Conservation (phyloP, 148 eudicot genomes). For the Gaultheria prostrata region DNA sequence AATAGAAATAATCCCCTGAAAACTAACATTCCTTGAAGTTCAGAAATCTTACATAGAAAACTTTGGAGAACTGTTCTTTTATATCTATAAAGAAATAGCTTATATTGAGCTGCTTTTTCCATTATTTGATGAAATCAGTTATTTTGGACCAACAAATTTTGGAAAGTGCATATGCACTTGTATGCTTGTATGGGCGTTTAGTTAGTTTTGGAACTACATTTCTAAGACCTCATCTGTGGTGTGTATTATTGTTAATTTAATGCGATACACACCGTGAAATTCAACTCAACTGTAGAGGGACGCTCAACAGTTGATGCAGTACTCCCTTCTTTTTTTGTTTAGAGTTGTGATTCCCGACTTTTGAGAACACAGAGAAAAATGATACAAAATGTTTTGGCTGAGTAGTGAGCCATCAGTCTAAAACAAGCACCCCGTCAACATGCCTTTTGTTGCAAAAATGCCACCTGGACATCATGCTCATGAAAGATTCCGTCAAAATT, state of each 20-base stretch:
- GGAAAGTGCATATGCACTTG: too few relatives aligned
- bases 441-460: background rate
- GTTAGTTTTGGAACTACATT: background rate
- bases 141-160: background rate
- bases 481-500: too few relatives aligned
- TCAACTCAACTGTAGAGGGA: background rate
- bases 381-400: background rate
- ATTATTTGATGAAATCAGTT: background rate
- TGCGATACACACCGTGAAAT: background rate
- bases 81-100: background rate
- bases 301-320: too few relatives aligned
- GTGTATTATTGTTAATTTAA: background rate
- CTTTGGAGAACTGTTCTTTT: background rate
- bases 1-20: background rate
- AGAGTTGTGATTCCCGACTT: background rate
- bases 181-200: background rate
- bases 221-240: background rate
- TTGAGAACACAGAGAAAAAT: background rate
- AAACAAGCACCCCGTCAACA: background rate
- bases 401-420: background rate
- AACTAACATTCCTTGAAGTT: background rate
- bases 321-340: background rate
- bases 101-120: background rate
- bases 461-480: background rate
- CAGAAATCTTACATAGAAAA: background rate